These are phyloP conservation scores for Trametes pubescens DNA, from an alignment of 1,284 basidiomycete genomes.

Conservation along the genomic window DNA sequence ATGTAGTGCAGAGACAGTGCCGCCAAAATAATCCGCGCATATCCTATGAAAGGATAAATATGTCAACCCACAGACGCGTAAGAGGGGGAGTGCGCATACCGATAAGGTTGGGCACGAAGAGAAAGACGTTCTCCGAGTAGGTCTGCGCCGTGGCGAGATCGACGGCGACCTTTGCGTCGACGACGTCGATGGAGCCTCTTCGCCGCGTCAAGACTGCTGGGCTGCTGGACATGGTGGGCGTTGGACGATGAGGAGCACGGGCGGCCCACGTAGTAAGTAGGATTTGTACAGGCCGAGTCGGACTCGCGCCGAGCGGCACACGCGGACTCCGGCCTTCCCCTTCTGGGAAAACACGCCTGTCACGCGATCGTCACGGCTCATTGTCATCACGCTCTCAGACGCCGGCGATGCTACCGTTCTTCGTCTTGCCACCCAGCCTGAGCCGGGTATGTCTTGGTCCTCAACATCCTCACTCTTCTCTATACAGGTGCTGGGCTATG, in stretches of 20 bases:
- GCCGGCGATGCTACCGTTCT: neutral
- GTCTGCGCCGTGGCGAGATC: conserved; percentile 86
- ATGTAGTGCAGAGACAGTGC: conserved; percentile 93
- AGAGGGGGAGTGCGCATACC: conserved; percentile 55
- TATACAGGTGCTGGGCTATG: neutral
- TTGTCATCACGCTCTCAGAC: conserved; percentile 9
- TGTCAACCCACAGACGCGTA: conserved; percentile 15
- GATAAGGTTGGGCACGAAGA: conserved; percentile 97
- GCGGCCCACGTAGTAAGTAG: conserved; percentile 32
- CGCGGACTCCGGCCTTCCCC: conserved; percentile 18
- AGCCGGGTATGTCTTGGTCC: neutral
- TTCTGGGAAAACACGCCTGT: conserved; percentile 21
- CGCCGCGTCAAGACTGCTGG: conserved; percentile 33
- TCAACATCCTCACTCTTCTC: neutral
- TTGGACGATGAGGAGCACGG: conserved; percentile 24
- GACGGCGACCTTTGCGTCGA: conserved; percentile 82
- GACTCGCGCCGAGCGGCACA: conserved; percentile 26
- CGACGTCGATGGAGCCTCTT: conserved; percentile 60
- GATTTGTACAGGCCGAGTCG: conserved; percentile 13
- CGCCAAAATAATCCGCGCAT: conserved; percentile 91
- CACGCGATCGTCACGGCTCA: conserved; percentile 14
- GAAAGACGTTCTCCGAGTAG: conserved; percentile 92
- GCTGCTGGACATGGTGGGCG: conserved; percentile 39
- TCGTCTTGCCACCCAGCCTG: neutral
- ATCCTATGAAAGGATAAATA: conserved; percentile 57